Percentiles rank a stretch among this genome's conserved stretches.
These are phyloP conservation scores for Oryza meridionalis DNA, from an alignment of 176 grass and related monocot species.

Conservation along the genomic window DNA sequence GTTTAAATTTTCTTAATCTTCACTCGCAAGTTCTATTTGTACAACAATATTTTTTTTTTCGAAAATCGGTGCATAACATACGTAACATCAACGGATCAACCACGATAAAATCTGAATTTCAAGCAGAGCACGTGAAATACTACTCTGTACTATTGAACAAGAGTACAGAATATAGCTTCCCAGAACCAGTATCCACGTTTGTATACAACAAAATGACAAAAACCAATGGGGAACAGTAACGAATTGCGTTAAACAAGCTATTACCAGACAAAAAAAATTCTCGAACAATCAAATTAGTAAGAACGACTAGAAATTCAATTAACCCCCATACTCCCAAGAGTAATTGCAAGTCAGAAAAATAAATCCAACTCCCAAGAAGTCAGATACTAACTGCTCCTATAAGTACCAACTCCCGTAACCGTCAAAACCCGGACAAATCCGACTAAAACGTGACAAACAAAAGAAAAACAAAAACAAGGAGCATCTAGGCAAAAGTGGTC, in stretches of 20 bases:
- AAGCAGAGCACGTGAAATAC: not conserved
- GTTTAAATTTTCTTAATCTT: not conserved
- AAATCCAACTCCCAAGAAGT: not conserved
- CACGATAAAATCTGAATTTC: conserved; percentile 8
- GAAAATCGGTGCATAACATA: too few species aligned
- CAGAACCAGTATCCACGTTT: not conserved
- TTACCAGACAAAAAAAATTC: not conserved
- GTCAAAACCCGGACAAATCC: conserved; percentile 3
- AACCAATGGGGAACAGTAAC: not conserved
- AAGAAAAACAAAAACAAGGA: not conserved
- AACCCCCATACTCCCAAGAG: too few species aligned
- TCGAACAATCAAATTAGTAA: not conserved
- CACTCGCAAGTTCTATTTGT: not conserved
- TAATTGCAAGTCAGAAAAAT: not conserved
- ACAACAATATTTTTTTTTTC: not conserved
- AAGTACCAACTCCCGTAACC: not conserved
- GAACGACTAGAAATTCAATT: conserved; percentile 1
- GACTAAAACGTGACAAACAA: not conserved
- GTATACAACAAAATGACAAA: not conserved
- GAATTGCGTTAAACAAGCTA: not conserved
- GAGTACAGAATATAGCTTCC: not conserved
- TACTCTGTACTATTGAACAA: not conserved
- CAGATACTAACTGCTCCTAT: not conserved
- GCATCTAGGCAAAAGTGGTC: conserved; percentile 4
- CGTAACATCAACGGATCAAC: too few species aligned